These are phyloP conservation scores for Dothistroma septosporum DNA, from an alignment of 2,329 filamentous ascomycete species.

Conservation along the genomic window DNA sequence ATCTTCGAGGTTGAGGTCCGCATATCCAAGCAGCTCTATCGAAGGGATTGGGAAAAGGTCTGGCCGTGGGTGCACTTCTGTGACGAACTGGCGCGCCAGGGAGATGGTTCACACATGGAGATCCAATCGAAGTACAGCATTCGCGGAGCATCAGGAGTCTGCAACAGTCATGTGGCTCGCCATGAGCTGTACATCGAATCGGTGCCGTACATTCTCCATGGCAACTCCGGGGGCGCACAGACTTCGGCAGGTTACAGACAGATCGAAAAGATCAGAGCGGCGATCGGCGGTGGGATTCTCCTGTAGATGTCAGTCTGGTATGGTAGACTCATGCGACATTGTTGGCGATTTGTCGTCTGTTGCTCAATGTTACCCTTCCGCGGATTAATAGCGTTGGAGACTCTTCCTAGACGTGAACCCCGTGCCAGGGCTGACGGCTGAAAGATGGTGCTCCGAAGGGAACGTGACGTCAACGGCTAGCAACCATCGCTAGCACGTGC, in stretches of 20 bases:
- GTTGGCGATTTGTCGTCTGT: background rate
- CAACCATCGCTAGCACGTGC: background rate
- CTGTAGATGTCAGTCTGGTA: background rate
- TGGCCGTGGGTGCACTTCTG: conserved; percentile 18
- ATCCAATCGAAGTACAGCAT: conserved; percentile 8
- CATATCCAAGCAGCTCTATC: conserved; percentile 15
- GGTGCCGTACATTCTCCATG: conserved; percentile 14
- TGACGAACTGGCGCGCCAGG: conserved; percentile 8
- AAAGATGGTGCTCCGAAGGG: background rate
- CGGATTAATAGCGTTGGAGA: background rate
- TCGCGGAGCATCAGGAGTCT: background rate
- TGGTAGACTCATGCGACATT: background rate
- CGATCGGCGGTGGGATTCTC: background rate
- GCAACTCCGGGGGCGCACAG: background rate
- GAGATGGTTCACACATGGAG: background rate
- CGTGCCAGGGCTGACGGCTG: background rate
- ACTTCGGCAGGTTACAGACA: conserved; percentile 9
- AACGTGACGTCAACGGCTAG: background rate
- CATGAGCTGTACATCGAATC: conserved; percentile 18
- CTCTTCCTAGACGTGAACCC: background rate
- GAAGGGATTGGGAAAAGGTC: conserved; percentile 13
- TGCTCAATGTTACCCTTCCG: background rate
- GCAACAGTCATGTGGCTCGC: conserved; percentile 13
- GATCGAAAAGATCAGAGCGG: conserved; percentile 10
- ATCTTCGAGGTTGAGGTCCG: conserved; percentile 9